Evolutionary conservation across 257 asterid species (phyloP), one percentile per base, ranked within the genome.

Genomic region (Prunella vulgaris): DNA sequence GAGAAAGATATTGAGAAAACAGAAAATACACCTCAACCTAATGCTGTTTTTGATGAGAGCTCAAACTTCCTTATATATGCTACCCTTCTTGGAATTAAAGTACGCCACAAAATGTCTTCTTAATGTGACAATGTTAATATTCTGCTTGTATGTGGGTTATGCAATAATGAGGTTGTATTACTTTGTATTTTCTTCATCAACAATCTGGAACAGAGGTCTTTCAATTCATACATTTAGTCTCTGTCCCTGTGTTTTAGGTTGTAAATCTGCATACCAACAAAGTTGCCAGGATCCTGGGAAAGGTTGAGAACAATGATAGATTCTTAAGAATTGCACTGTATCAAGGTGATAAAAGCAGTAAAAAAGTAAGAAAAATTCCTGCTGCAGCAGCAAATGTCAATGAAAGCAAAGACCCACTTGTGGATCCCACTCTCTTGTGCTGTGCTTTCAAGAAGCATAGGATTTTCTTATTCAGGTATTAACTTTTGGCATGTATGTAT

Each of bases 21-120:
- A 57, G 99, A 94, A 85, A 77, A 70, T 77, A 86, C 76, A 61
- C 89, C 95, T 28, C 95, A 82, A 54, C 97, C 96, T 46, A 94
- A 94, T 91, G 99, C 99, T n/a, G 93, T 94, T 37, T 94, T 94
- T 79, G 99, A 94, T 78, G 99, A 89, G 71, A 94, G 99, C 81
- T 94, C 97, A 70, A 91, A 94, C 85, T 91, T 94, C 81, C 80
- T 94, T 56, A 89, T 94, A 77, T 94, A 91, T 79, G 88, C 99
- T 52, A 94, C 97, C 49, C 97, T 94, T 74, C 96, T 94, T 52
- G 99, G 99, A 74, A 91, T 94, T 51, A 94, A 94, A 76, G 97
- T 93, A 84, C 83, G 93, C 65, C 54, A 40, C 60, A 69, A 24
- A 27, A 68, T 78, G 54, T 76, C 58, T 53, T 66, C 17, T 71